Evolutionary conservation across 2,329 filamentous ascomycete genomes (phyloP).

Genomic region (Aspergillus transmontanensis): DNA sequence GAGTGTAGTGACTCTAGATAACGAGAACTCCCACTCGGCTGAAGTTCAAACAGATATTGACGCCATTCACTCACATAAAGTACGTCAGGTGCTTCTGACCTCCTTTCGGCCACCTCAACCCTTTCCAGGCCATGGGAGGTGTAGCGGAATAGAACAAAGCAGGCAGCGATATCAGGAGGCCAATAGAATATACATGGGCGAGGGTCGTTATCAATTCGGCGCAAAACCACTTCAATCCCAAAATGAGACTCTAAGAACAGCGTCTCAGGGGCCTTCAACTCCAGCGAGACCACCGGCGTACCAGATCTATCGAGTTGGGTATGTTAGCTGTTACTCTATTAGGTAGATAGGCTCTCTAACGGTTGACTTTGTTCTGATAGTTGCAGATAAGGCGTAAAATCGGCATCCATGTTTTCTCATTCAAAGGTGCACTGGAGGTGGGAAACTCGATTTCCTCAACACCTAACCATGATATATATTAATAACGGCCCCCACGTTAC

Average conservation of each 20-base stretch:
- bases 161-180: background rate
- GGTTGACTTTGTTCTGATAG: background rate
- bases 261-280: background rate
- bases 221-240: background rate
- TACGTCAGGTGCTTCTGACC: background rate
- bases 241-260: background rate
- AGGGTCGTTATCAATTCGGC: background rate
- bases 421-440: background rate
- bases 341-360: background rate
- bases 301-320: background rate
- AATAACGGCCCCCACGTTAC: too few relatives aligned
- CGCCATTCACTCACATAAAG: background rate
- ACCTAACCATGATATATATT: background rate
- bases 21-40: background rate
- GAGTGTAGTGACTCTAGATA: background rate
- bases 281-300: background rate
- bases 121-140: background rate
- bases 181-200: background rate
- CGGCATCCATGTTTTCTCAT: background rate
- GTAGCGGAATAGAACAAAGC: background rate
- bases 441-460: background rate
- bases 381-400: background rate
- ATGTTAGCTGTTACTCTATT: background rate
- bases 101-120: background rate
- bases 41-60: background rate